Evolutionary conservation across 495 filamentous ascomycete species (phyloP).

Genomic region (Xylaria cubensis): DNA sequence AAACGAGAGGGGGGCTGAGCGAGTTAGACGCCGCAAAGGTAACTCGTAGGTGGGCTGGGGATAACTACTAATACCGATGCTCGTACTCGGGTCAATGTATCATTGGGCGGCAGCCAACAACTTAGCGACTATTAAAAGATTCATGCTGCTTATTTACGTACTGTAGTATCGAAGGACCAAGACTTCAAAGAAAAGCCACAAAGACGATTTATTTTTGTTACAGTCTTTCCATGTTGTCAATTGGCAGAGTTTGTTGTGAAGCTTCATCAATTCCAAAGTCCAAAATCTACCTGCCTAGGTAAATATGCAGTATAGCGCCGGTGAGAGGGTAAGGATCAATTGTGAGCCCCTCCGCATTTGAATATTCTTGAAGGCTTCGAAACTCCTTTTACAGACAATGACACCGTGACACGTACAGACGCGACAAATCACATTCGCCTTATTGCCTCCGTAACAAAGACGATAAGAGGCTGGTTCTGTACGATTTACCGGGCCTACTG

Average conservation of each 20-base stretch:
- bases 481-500: slow-evolving; percentile 7
- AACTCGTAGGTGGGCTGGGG: background rate
- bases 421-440: slow-evolving; percentile 6
- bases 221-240: background rate
- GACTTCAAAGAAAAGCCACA: slow-evolving; percentile 12
- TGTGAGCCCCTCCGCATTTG: background rate
- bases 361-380: background rate
- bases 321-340: background rate
- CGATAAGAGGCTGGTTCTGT: background rate
- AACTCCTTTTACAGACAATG: slow-evolving; percentile 16
- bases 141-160: slow-evolving; percentile 9
- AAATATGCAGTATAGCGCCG: background rate
- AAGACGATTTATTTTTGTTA: background rate
- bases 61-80: background rate
- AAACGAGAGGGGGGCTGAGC: slow-evolving; percentile 21
- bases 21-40: slow-evolving; percentile 14
- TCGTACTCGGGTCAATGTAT: slow-evolving; percentile 22
- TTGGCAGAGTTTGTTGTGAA: background rate
- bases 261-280: background rate
- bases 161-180: background rate
- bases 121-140: slow-evolving; percentile 22
- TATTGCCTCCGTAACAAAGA: background rate
- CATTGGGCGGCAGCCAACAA: background rate
- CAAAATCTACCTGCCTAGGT: background rate
- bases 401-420: background rate